Evolutionary conservation across 768 basidiomycete species (phyloP), one percentile per base, ranked within the genome.

Genomic region (Udeniomyces megalosporus): DNA sequence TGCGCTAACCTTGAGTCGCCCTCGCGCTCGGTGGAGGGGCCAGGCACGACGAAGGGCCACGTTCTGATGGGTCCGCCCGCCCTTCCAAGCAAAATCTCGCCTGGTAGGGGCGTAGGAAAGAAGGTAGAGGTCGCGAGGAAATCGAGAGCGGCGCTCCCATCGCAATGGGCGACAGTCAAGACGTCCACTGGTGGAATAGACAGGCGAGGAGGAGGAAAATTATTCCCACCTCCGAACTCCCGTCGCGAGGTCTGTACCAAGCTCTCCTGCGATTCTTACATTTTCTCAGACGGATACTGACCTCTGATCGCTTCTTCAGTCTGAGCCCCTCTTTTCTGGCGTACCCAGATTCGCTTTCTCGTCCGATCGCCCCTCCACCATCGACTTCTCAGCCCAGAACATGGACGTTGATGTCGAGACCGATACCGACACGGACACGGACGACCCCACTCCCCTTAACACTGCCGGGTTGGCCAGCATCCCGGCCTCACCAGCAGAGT

Each of bases 341-440:
- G 42, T 24, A 24, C 11, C 24, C 55, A n/a, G 4, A 28, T 44
- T 4, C 44, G 35, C 28, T 10, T 24, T 17, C 15, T 44, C 38
- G 26, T 45, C 20, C 55, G 55, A 12, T 28, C 55, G n/a, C 28
- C 55, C 3, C 31, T 38, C 38, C 55, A 57, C n/a, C 35, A 57
- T 4, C 46, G 42, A n/a, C 55, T 57, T n/a, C 44, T 38, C 38
- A 38, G 55, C 38, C 28, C 42, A 20, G n/a, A n/a, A 38, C 24
- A 38, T 57, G 35, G 55, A 57, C 55, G 46, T 57, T 38, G 55
- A 57, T 38, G 55, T 57, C 28, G 55, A 57, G 28, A 28, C n/a
- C 22, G 28, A 57, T 28, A 38, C 35, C 12, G 38, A 42, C 8
- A 8, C 38, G 8, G 38, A 42, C 38, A n/a, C n/a, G n/a, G 38